Evolutionary conservation across 768 basidiomycete genomes (phyloP), one percentile per base, ranked within the genome.

Genomic region (Clitopilus hobsonii): DNA sequence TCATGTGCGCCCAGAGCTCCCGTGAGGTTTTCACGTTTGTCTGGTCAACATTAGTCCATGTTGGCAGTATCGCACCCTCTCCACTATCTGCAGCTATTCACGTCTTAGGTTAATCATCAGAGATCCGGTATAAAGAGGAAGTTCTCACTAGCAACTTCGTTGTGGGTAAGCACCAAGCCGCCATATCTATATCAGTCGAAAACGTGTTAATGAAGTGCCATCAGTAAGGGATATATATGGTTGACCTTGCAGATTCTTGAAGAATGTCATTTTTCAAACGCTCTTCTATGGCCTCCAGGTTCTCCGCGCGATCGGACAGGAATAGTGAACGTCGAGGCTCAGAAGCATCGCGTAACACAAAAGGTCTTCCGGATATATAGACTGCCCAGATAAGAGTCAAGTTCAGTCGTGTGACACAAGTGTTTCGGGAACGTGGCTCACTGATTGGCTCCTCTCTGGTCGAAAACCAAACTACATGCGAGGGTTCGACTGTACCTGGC

Each of bases 401-500:
- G 47, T 56, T 56, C 60, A 59, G 38, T 25, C 55, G 49, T 60
- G 55, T 47, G 47, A 29, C 22, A 50, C 30, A 32, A 5, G 14
- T 16, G 27, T 23, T 5, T 24, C 27, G n/a, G n/a, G n/a, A n/a
- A n/a, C n/a, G 22, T 24, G 24, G 76, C 85, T 57, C 69, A 93
- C 94, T 84, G 52, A 96, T 84, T 3, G 95, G 94, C 66, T 98
- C 97, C 70, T 99, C 97, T 61, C 97, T 81, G 11, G 96, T 97
- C 25, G 90, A 97, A 70, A 98, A 93, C 94, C 94, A 99, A 25
- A 96, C 86, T 2, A 91, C 91, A 62, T 85, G 88, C 2, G 87
- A 83, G 10, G 86, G 81, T 57, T 85, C 77, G 2, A 71, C 63
- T 27, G 77, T 79, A 53, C 79, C 82, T 7, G 90, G 90, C 25